phyloP scores from a whole-genome alignment of 768 basidiomycete species.

The Agaricus blazei region DNA sequence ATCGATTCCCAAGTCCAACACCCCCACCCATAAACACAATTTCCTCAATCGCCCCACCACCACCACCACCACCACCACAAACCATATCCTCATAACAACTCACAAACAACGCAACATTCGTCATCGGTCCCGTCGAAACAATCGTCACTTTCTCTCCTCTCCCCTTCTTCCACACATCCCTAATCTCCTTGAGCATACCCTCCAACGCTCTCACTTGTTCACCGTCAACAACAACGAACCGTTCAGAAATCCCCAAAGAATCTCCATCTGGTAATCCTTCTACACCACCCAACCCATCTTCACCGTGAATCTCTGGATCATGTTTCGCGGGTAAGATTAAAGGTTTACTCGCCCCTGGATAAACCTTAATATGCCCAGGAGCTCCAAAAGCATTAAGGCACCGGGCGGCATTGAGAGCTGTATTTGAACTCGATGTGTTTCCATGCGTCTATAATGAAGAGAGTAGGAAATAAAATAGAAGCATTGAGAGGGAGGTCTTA shows the following conservation, averaged over 20 bases:
- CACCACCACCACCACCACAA: slow-evolving; percentile 21
- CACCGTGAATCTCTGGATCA: slow-evolving; percentile 78
- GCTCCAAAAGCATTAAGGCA: slow-evolving; percentile 76
- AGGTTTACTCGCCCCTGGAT: slow-evolving; percentile 67
- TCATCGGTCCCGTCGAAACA: slow-evolving; percentile 80
- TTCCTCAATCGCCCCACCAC: slow-evolving; percentile 46
- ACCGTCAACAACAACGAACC: slow-evolving; percentile 39
- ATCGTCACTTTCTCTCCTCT: slow-evolving; percentile 58
- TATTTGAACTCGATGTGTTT: slow-evolving; percentile 60
- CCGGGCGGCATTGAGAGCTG: slow-evolving; percentile 68
- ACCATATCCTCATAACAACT: slow-evolving; percentile 40
- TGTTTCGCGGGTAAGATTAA: slow-evolving; percentile 56
- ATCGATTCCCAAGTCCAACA: slow-evolving; percentile 77
- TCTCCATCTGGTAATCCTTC: slow-evolving; percentile 51
- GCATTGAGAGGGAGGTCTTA: slow-evolving; percentile 18
- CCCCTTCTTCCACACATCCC: slow-evolving; percentile 51
- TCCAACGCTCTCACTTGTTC: slow-evolving; percentile 50
- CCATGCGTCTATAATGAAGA: slow-evolving; percentile 61
- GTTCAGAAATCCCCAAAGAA: slow-evolving; percentile 41
- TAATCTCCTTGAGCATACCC: slow-evolving; percentile 59
- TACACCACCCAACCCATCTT: slow-evolving; percentile 80
- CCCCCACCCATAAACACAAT: slow-evolving; percentile 93
- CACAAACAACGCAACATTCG: slow-evolving; percentile 72
- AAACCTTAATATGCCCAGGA: slow-evolving; percentile 49
- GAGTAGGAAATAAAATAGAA: background rate